Evolutionary conservation across 805 yeast species (phyloP).

Genomic region (Ogataea pini): DNA sequence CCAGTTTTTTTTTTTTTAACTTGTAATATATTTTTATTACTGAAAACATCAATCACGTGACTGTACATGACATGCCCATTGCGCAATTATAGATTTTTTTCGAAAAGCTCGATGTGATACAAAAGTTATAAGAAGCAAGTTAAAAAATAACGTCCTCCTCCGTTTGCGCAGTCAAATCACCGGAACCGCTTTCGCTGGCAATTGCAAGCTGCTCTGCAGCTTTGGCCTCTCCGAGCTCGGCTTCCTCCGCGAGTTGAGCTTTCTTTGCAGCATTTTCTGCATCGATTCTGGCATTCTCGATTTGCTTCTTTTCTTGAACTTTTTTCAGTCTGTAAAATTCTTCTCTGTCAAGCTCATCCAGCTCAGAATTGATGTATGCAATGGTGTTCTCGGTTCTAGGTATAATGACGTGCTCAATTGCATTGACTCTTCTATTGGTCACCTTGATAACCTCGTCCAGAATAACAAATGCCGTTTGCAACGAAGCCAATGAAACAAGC

Average conservation of each 20-base stretch:
- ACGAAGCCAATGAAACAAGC: conserved; percentile 89
- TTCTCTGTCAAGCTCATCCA: conserved; percentile 97
- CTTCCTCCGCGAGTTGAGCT: conserved; percentile 21
- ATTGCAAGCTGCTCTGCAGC: conserved; percentile 21
- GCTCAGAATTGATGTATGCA: conserved; percentile 85
- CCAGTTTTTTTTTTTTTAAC: neutral
- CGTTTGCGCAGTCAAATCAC: conserved; percentile 34
- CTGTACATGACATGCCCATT: neutral
- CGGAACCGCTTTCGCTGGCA: conserved; percentile 16
- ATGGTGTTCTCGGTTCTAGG: conserved; percentile 98
- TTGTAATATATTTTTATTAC: neutral
- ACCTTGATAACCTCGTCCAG: conserved; percentile 97
- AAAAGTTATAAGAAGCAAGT: neutral
- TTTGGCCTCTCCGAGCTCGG: conserved; percentile 25
- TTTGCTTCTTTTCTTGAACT: conserved; percentile 92
- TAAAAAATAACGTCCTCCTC: conserved; percentile 39
- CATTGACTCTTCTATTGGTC: conserved; percentile 97
- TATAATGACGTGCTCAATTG: conserved; percentile 96
- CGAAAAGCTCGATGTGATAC: neutral
- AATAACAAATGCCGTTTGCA: conserved; percentile 95
- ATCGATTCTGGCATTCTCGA: conserved; percentile 67
- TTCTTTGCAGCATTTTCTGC: conserved; percentile 46
- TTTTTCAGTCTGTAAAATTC: conserved; percentile 96
- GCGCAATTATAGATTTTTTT: neutral
- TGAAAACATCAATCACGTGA: too few species aligned